Evolutionary conservation across 306 rosid genomes (phyloP).

Genomic region (Castanopsis chinensis): DNA sequence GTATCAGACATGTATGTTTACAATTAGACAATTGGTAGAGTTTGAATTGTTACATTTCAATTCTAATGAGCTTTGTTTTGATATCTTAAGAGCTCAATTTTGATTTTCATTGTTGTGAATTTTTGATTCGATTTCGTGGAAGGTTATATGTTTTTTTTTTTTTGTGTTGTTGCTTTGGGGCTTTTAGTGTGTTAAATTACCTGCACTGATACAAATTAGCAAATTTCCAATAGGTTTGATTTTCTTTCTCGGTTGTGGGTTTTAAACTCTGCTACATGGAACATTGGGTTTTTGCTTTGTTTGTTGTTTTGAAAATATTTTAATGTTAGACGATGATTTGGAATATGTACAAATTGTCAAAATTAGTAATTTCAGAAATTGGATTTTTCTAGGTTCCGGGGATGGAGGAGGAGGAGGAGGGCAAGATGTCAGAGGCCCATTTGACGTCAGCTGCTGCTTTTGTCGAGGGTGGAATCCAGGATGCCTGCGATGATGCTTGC

Average conservation of each 20-base stretch:
- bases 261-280: neutral
- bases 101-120: neutral
- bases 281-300: neutral
- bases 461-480: slow-evolving; percentile 98
- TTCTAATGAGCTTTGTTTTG: neutral
- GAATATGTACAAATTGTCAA: neutral
- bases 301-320: neutral
- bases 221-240: neutral
- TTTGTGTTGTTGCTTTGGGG: neutral
- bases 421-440: slow-evolving; percentile 56
- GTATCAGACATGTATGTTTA: no score
- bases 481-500: slow-evolving; percentile 93
- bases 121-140: neutral
- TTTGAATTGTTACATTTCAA: no score
- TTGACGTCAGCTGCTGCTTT: slow-evolving; percentile 94
- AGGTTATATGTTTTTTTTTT: neutral
- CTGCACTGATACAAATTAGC: neutral
- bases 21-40: no score
- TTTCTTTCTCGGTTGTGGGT: neutral
- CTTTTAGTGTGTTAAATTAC: neutral
- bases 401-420: slow-evolving; percentile 64
- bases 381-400: slow-evolving; percentile 42
- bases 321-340: slow-evolving; percentile 1
- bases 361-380: neutral
- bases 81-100: neutral